Base-by-base conservation (phyloP, 495 filamentous ascomycete species). In the Penicillium silybi region DNA sequence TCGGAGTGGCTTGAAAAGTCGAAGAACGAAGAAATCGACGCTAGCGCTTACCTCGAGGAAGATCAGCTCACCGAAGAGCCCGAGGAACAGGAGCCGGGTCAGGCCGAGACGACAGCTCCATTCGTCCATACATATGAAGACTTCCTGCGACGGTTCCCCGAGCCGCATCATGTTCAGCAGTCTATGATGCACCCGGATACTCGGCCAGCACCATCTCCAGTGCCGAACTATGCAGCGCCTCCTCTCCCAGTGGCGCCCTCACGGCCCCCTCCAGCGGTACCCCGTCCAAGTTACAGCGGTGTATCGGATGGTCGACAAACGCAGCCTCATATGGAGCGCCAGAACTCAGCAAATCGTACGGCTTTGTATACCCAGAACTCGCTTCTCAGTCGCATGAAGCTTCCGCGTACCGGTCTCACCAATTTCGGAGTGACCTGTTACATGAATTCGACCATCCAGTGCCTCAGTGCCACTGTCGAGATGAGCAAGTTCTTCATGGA, bases 401-500 rank as follows among this genome's bases (percentile, higher is more conserved):
- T 86, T 56, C 79, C 80, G 1, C 75, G 76, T 10, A 92, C 89
- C 4, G 95, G 93, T 1, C 77, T 97, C 7, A 64, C 81, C 37
- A 97, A 96, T 59, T 85, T 87, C 20, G 84, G 86, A 9, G 85
- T 86, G 10, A 88, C 83, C 6, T 99, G 93, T 67, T 99, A 93
- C 63, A 90, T 92, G 80, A 96, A 97, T 71, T 82, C 87, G 13
- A 85, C 84, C 4, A 69, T 99, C 13, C 93, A 99, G 65, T 87
- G 84, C 52, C 70, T 97, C 48, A 85, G 87, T 52, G 86, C 85
- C 3, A 93, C 89, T 1, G 72, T 82, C 18, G 81, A 82, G 18
- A 76, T 99, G 50, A 79, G 83, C 25, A 73, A 81, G 25, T 86
- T 89, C 48, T 85, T 97, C 56, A 71, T 74, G 19, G 78, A 77